Evolutionary conservation across 1,284 basidiomycete species (phyloP), one percentile per base, ranked within the genome.

Genomic region (Erythrobasidium hasegawianum): DNA sequence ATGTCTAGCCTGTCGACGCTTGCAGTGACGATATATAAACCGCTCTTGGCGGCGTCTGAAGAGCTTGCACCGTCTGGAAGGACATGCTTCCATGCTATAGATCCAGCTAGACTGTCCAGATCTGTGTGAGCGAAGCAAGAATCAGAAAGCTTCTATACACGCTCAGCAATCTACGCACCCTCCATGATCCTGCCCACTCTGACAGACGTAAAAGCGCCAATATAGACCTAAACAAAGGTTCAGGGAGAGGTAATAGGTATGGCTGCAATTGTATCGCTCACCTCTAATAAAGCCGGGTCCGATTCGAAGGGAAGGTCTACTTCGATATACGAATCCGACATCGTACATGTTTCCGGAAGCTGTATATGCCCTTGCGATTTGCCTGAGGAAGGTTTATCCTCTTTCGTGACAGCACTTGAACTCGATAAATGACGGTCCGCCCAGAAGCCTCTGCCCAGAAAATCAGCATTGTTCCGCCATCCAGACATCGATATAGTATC

Each of bases 11-110:
- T 71, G 64, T 78, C 77, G 0, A 78, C 78, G 0, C 76, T 75
- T 22, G 78, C 78, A 0, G 78, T 79, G 39, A 79, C 78, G 47
- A 78, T 73, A 71, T 77, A 78, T 57, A 79, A 69, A 14, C 74
- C 74, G 22, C 72, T 71, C 13, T 49, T 66, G 8, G 71, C 70
- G 9, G 72, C 73, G 9, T 73, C 71, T 10, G 67, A 41, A 8
- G 75, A 68, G 49, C 55, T 26, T 1, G 55, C 55, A n/a, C 71
- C 71, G n/a, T 73, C 72, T 9, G 76, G 76, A 4, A 78, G 71
- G 4, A 77, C 77, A 55, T 78, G 74, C 18, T 71, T 70, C 62
- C 78, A 79, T 9, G 76, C 74, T 2, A 76, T 70, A 4, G 71
- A 69, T 8, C 76, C 78, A 1, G 77, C 76, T 2, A 77, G 66